A percentile compares a stretch with the other conserved stretches of the same genome.
These are phyloP conservation scores for Iris macrosiphon DNA, from an alignment of 106 monocot genomes.

Conservation along the genomic window DNA sequence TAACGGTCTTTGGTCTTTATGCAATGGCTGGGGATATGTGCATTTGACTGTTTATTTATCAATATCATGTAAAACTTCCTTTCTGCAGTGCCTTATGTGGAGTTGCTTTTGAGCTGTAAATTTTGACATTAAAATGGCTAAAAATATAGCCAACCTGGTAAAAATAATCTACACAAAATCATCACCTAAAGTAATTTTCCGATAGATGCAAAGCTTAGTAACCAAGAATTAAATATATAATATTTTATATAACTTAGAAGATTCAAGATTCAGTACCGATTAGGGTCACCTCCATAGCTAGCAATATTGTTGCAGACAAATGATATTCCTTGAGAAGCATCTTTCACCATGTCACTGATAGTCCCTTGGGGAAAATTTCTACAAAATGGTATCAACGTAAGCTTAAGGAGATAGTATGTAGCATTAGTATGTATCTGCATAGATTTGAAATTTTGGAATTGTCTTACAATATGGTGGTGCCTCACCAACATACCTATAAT, in stretches of 20 bases:
- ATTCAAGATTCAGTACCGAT: slow-evolving; percentile 26
- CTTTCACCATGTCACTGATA: slow-evolving; percentile 49
- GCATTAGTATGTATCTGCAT: not conserved
- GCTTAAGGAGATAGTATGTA: not conserved
- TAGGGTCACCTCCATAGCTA: slow-evolving; percentile 67
- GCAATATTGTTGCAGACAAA: slow-evolving; percentile 60
- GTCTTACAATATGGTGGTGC: not conserved
- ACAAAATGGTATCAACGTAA: not conserved
- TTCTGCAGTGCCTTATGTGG: too few species aligned
- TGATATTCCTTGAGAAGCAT: slow-evolving; percentile 75
- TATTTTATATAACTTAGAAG: not conserved
- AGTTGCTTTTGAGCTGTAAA: too few species aligned
- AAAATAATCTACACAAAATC: too few species aligned
- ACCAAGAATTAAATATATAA: not conserved
- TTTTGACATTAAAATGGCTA: too few species aligned
- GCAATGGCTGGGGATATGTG: too few species aligned
- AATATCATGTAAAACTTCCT: too few species aligned
- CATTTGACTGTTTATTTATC: too few species aligned
- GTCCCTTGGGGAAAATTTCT: slow-evolving; percentile 59
- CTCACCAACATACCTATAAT: slow-evolving; percentile 33
- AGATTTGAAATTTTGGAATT: not conserved
- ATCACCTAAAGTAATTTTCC: too few species aligned
- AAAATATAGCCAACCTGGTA: too few species aligned
- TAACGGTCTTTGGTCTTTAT: too few species aligned
- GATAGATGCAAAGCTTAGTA: not conserved